Evolutionary conservation across 192 early-diverging fungal genomes (phyloP).

Genomic region (Rhizophagus sp.): DNA sequence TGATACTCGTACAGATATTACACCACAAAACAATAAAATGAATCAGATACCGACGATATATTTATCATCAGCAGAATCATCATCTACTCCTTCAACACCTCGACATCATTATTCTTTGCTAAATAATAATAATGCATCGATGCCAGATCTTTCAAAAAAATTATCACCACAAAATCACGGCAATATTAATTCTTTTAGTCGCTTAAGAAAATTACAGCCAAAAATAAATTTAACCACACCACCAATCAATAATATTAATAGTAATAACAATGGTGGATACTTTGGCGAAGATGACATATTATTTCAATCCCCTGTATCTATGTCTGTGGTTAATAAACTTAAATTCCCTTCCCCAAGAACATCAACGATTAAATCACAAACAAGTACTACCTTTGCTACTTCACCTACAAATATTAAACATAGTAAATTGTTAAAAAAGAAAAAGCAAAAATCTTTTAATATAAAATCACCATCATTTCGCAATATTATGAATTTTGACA

Average conservation of each 20-base stretch:
- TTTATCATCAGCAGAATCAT: neutral
- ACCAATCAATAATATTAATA: neutral
- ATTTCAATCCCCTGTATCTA: neutral
- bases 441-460: neutral
- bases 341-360: neutral
- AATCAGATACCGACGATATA: neutral
- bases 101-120: neutral
- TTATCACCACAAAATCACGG: constrained; percentile 10
- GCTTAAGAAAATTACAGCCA: neutral
- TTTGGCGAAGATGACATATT: neutral
- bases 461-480: neutral
- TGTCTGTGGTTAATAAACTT: neutral
- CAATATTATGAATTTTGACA: neutral
- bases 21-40: neutral
- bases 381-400: neutral
- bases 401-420: neutral
- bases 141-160: neutral
- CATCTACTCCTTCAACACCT: neutral
- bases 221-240: neutral
- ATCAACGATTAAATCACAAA: neutral
- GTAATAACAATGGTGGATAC: neutral
- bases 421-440: neutral
- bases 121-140: neutral
- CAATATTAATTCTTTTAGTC: neutral
- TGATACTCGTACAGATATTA: neutral